Evolutionary conservation across 495 filamentous ascomycete genomes (phyloP).

Genomic region (Gamarada debralockiae): DNA sequence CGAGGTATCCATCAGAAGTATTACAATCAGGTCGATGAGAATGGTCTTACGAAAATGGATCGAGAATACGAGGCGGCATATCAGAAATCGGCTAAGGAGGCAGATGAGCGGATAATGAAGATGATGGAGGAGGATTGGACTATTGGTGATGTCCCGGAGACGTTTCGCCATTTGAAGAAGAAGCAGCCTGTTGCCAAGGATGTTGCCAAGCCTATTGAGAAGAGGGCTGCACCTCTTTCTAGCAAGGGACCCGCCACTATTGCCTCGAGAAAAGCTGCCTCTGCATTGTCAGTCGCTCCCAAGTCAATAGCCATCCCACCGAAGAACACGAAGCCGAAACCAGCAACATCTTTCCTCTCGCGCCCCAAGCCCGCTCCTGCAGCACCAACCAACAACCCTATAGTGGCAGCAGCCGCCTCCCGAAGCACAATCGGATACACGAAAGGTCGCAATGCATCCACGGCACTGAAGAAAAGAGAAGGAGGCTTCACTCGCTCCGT

Average conservation of each 20-base stretch:
- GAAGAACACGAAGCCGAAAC: slow-evolving; percentile 24
- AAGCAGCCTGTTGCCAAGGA: slow-evolving; percentile 17
- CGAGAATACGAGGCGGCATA: slow-evolving; percentile 56
- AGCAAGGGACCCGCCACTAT: slow-evolving; percentile 38
- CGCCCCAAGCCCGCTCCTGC: slow-evolving; percentile 24
- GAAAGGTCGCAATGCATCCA: slow-evolving; percentile 64
- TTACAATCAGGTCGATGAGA: slow-evolving; percentile 59
- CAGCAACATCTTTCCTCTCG: slow-evolving; percentile 13
- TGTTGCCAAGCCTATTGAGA: slow-evolving; percentile 11
- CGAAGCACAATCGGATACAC: slow-evolving; percentile 77
- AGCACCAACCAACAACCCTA: slow-evolving; percentile 50
- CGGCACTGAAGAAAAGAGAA: slow-evolving; percentile 29
- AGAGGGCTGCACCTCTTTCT: slow-evolving; percentile 19
- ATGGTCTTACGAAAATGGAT: slow-evolving; percentile 61
- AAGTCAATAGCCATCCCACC: slow-evolving; percentile 22
- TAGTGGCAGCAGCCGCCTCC: slow-evolving; percentile 62
- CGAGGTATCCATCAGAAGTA: slow-evolving; percentile 63
- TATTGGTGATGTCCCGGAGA: slow-evolving; percentile 32
- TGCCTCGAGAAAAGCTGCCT: slow-evolving; percentile 34
- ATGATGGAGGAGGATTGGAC: slow-evolving; percentile 54
- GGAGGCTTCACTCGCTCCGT: slow-evolving; percentile 19
- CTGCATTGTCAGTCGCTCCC: slow-evolving; percentile 31
- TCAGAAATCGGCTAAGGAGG: slow-evolving; percentile 46
- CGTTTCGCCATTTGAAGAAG: slow-evolving; percentile 28
- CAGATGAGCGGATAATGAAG: slow-evolving; percentile 55